phyloP scores from a whole-genome alignment of 78 protist species.

The Chrysochromulina parva region DNA sequence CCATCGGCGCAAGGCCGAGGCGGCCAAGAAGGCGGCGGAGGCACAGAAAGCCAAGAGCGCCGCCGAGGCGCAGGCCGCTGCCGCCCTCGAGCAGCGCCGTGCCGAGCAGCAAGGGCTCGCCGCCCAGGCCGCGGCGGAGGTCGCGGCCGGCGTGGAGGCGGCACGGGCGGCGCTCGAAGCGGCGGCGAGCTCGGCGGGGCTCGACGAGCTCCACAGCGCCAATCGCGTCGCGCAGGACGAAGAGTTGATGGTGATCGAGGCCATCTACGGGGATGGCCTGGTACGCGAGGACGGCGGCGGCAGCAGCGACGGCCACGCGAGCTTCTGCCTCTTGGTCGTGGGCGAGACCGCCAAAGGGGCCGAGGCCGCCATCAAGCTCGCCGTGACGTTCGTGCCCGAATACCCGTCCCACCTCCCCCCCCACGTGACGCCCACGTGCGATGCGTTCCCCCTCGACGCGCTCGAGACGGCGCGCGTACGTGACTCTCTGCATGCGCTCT shows the following conservation, averaged over 20 bases:
- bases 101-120: background rate
- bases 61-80: background rate
- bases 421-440: too few species aligned
- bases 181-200: too few species aligned
- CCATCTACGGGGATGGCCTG: background rate
- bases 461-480: background rate
- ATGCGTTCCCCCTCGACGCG: background rate
- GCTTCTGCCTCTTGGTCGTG: background rate
- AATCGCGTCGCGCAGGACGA: background rate
- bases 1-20: too few species aligned
- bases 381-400: background rate
- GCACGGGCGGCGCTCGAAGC: background rate
- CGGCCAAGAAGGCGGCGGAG: background rate
- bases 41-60: background rate
- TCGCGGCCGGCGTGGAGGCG: background rate
- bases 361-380: background rate
- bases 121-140: background rate
- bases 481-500: background rate
- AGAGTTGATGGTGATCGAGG: background rate
- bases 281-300: background rate
- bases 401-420: conserved; percentile 5
- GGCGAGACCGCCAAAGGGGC: background rate
- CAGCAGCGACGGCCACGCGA: too few species aligned
- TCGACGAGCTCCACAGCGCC: too few species aligned
- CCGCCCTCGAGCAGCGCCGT: background rate